Evolutionary conservation across 2,329 filamentous ascomycete genomes (phyloP).

Genomic region (Diaporthe citriasiana): DNA sequence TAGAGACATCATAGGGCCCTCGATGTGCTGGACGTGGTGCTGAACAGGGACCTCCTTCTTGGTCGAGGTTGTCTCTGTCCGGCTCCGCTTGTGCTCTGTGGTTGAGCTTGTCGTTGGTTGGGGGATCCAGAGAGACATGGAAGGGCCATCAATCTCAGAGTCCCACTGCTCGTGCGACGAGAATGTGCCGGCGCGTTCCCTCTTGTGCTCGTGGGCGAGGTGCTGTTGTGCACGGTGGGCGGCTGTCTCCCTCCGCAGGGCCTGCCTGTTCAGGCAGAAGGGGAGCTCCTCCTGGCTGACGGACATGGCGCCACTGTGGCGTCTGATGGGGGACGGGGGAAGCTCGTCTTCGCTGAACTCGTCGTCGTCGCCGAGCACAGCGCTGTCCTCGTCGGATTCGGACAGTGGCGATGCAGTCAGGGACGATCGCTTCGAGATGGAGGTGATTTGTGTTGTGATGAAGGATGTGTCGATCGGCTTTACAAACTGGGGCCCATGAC

Average conservation of each 20-base stretch:
- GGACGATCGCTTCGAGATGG: slow-evolving; percentile 38
- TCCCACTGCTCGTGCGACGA: slow-evolving; percentile 41
- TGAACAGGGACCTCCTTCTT: slow-evolving; percentile 20
- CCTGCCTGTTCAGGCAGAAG: slow-evolving; percentile 40
- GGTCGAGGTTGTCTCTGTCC: slow-evolving; percentile 10
- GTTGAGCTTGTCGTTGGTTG: slow-evolving; percentile 6
- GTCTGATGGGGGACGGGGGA: slow-evolving; percentile 39
- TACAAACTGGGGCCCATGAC: slow-evolving; percentile 37
- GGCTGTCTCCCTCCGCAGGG: slow-evolving; percentile 40
- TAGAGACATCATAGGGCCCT: slow-evolving; percentile 41
- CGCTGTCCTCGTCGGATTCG: slow-evolving; percentile 37
- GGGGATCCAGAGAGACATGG: slow-evolving; percentile 39
- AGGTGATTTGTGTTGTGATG: slow-evolving; percentile 32
- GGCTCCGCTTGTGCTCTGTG: slow-evolving; percentile 32
- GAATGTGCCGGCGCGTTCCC: slow-evolving; percentile 29
- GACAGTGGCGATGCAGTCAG: slow-evolving; percentile 36
- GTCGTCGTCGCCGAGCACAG: slow-evolving; percentile 42
- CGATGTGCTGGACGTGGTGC: slow-evolving; percentile 33
- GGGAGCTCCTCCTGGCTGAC: slow-evolving; percentile 43
- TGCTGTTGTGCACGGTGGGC: slow-evolving; percentile 39
- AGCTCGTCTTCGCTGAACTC: slow-evolving; percentile 42
- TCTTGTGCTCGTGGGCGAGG: slow-evolving; percentile 20
- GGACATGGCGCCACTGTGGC: slow-evolving; percentile 43
- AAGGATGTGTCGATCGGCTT: slow-evolving; percentile 41
- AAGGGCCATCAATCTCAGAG: slow-evolving; percentile 38